Base-by-base conservation (phyloP, 371 early-diverging fungal genomes). In the Phascolomyces articulosus region DNA sequence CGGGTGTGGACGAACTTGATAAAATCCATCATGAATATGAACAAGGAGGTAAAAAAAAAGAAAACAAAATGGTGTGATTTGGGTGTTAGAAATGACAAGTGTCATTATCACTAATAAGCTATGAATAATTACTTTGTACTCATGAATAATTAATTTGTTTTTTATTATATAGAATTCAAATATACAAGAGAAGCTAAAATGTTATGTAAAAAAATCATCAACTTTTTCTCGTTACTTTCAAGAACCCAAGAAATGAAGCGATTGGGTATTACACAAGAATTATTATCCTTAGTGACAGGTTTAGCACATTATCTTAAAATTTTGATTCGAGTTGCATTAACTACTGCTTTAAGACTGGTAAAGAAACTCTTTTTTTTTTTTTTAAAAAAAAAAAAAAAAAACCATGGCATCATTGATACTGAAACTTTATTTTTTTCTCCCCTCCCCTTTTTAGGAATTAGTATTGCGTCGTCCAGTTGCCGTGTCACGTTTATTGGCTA, bases 221-320 rank as follows among this genome's bases (percentile, higher is more conserved):
- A 91, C 66, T 97, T 97, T 71, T 96, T 98, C 75, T 91, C 96
- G 1, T 74, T 97, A 40, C 80, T 98, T 40, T 90, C 95, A 4
- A 86, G 91, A 63, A 90, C 92, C 1, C 89, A 89, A 49, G 91
- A 91, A 58, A 82, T 89, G 53, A 77, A 85, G 58, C 78, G 79
- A 60, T 74, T 89, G 18, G 96, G 90, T 9, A 90, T 90, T 73
- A 94, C 95, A 1, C 91, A 96, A 68, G 96, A 96, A 64, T 79
- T 98, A 63, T 79, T 98, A 48, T 86, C 93, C 2, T 77, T 96
- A 10, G 96, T 98, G 13, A 96, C 97, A 57, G 90, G 91, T 16
- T 81, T 98, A 16, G 98, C 98, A 4, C 98, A 95, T 60, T 91
- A 90, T 57, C 84, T 98, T 47, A 98, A 98, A 72, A 86, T 91